A percentile compares a stretch with the other conserved stretches of the same genome.
These are phyloP conservation scores for Pinguiococcus pyrenoidosus DNA, from an alignment of 108 stramenopile genomes.

Conservation along the genomic window DNA sequence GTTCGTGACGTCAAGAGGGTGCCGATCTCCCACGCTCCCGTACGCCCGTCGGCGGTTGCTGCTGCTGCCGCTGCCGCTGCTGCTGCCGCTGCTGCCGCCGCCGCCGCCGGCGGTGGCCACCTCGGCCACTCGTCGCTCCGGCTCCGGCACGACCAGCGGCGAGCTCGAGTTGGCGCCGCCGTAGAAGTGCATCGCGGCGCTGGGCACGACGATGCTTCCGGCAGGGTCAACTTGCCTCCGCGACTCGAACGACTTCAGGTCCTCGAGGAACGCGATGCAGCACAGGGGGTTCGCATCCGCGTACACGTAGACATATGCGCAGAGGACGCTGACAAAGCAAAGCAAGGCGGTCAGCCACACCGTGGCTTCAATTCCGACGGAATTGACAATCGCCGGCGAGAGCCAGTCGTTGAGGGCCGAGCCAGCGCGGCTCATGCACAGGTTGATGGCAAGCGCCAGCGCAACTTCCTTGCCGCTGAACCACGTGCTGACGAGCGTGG, in stretches of 20 bases:
- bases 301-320: neutral
- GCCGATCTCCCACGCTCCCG: no score
- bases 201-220: neutral
- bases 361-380: neutral
- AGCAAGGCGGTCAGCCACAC: slow-evolving; percentile 6
- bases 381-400: slow-evolving; percentile 1
- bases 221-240: neutral
- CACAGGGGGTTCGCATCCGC: neutral
- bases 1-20: no score
- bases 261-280: neutral
- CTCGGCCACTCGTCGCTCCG: no score
- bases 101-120: no score
- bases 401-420: slow-evolving; percentile 11
- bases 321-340: neutral
- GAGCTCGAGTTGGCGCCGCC: neutral
- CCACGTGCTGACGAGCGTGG: slow-evolving; percentile 12
- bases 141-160: no score
- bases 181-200: neutral
- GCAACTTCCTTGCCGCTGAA: slow-evolving; percentile 15
- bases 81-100: no score
- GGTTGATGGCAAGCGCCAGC: slow-evolving; percentile 12
- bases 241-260: neutral
- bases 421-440: slow-evolving; percentile 9
- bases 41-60: no score
- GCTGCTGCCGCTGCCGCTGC: no score